phyloP scores from a whole-genome alignment of 163 green algal species.

The Chlamydomonas reinhardtii region DNA sequence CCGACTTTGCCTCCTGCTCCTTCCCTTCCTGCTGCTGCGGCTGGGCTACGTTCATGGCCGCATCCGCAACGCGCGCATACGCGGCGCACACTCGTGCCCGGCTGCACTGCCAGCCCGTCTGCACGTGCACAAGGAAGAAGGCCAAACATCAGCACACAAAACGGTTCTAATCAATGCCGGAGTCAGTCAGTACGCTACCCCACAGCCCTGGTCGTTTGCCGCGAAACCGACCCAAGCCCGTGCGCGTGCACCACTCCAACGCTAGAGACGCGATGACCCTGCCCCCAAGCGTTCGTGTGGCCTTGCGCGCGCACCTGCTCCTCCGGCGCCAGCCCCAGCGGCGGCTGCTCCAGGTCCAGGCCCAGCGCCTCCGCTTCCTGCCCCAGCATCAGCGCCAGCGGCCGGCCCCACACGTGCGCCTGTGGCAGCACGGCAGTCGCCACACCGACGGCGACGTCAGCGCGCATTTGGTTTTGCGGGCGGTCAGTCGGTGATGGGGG shows the following conservation, averaged over 20 bases:
- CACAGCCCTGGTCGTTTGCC: no score
- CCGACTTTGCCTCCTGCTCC: background rate
- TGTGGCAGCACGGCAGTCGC: background rate
- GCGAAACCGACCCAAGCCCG: no score
- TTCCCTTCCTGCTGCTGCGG: background rate
- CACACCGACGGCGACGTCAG: no score
- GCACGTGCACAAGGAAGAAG: background rate
- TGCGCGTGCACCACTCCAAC: no score
- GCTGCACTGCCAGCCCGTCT: background rate
- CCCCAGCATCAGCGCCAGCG: constrained; percentile 4
- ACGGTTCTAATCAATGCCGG: no score
- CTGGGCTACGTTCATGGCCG: background rate
- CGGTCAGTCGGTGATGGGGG: no score
- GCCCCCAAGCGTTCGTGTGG: no score
- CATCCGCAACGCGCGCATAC: background rate
- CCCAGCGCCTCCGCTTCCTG: background rate
- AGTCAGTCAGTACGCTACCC: no score
- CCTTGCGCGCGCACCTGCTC: no score
- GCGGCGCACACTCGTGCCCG: background rate
- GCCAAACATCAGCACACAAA: background rate
- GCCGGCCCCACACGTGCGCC: background rate
- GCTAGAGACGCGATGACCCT: no score
- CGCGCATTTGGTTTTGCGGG: no score
- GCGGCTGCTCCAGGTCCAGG: background rate
- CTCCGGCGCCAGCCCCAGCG: background rate